Base-by-base conservation (phyloP, 1,284 basidiomycete species). In the Leucoagaricus sp. region DNA sequence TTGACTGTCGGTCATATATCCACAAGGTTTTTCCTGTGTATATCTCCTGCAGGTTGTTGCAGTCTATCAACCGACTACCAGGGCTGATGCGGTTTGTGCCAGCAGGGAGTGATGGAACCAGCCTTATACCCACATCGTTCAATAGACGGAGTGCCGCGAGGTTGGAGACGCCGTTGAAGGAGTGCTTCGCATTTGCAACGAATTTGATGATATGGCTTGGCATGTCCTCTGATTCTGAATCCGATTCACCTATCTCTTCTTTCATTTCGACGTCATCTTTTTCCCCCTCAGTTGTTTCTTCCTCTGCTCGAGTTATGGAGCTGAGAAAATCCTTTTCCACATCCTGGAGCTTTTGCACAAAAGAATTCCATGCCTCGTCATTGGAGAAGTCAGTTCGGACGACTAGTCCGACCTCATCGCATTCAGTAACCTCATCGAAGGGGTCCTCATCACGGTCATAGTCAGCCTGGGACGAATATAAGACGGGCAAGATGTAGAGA, bases 1-100 rank as follows among this genome's bases (percentile, higher is more conserved):
- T 88, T 19, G 87, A 89, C 61, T 71, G 72, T 7, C 74, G 64
- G 63, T 91, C 89, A 65, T 90, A 92, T 46, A 92, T 78, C 89
- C 90, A 92, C 15, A 91, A 61, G 25, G 76, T 79, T 64, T 82
- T 80, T 5, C 90, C 89, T 2, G 64, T 63, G 66, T 92, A 92
- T n/a, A 84, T 75, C 67, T 91, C 90, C 67, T 91, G 87, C 77
- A 82, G 83, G 3, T 85, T 84, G 42, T 76, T 74, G 48, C 75
- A 71, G 64, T 87, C 86, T 41, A 86, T 76, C n/a, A 91, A 76
- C 38, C 81, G 75, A 66, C 86, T 81, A 17, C 74, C 74, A 23
- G 80, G 76, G 29, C 45, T 41, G 31, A 71, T 69, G 54, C 81
- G 70, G 40, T 76, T 79, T 21, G 71, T 69, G 31, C 75, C 80